Conservation (phyloP, 177 flowering plant species). For the Tripterygium wilfordii region DNA sequence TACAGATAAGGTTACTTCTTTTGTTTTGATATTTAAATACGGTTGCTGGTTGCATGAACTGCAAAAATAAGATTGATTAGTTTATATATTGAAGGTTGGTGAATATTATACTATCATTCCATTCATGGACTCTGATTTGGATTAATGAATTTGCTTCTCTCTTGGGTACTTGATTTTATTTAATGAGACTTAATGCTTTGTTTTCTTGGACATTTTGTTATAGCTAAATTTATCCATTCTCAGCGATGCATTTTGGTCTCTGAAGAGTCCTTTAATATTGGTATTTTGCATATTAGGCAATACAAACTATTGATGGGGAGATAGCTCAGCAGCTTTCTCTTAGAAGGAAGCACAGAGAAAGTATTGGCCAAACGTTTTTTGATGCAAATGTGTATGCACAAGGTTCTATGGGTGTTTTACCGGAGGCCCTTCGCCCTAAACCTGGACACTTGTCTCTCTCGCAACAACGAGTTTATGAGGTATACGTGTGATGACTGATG, state of each 20-base stretch:
- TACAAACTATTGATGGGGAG: conserved; percentile 87
- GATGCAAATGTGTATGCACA: conserved; percentile 69
- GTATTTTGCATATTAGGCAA: conserved; percentile 39
- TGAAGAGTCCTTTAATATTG: no score
- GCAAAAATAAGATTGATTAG: no score
- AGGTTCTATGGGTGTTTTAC: conserved; percentile 64
- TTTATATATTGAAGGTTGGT: no score
- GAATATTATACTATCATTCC: no score
- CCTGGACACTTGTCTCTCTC: conserved; percentile 81
- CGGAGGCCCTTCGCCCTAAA: conserved; percentile 91
- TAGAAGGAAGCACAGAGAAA: conserved; percentile 85
- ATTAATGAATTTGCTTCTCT: no score
- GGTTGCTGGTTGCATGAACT: background rate
- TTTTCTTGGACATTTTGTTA: no score
- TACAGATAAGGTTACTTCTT: conserved; percentile 65
- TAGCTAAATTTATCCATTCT: no score
- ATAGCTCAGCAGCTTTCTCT: conserved; percentile 65
- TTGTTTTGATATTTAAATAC: background rate
- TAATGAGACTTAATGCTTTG: no score
- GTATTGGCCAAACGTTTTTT: conserved; percentile 54
- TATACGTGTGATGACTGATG: conserved; percentile 9
- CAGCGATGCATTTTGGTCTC: no score
- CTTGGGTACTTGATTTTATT: no score
- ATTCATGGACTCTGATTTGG: no score
- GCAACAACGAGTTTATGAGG: conserved; percentile 99